phyloP scores from a whole-genome alignment of 148 eudicot genomes.

The Dianthus caryophyllus region DNA sequence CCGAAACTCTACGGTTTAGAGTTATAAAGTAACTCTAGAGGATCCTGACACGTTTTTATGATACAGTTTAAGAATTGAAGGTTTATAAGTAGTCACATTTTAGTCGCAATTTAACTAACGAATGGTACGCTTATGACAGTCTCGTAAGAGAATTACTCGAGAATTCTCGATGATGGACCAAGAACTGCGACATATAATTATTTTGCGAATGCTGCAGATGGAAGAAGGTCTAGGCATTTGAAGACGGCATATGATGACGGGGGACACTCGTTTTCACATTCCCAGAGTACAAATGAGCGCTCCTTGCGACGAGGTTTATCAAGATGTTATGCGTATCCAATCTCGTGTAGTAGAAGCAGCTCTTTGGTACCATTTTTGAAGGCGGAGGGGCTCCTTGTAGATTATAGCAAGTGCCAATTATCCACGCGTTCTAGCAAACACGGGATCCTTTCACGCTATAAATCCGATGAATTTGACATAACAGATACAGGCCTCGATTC shows the following conservation, averaged over 20 bases:
- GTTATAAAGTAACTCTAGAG: no score
- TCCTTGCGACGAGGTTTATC: constrained; percentile 29
- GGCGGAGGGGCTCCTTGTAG: constrained; percentile 31
- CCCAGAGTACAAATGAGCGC: constrained; percentile 24
- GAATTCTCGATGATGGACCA: constrained; percentile 26
- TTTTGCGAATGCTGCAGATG: constrained; percentile 26
- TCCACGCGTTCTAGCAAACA: constrained; percentile 30
- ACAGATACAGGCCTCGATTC: constrained; percentile 51
- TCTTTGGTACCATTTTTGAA: constrained; percentile 40
- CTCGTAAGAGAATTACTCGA: no score
- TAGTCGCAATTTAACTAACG: no score
- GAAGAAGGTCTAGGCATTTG: constrained; percentile 26
- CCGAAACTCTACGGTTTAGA: no score
- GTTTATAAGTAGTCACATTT: no score
- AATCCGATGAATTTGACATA: constrained; percentile 77
- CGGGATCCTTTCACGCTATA: constrained; percentile 53
- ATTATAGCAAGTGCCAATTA: constrained; percentile 22
- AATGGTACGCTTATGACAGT: no score
- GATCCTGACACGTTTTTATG: no score
- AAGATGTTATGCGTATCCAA: constrained; percentile 35
- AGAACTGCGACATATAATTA: constrained; percentile 37
- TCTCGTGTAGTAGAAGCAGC: constrained; percentile 24
- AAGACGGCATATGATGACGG: constrained; percentile 14
- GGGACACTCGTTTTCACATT: constrained; percentile 19
- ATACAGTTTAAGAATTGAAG: no score